A percentile compares a stretch with the other conserved stretches of the same genome.
These are phyloP conservation scores for Barnettozyma hawaiiensis DNA, from an alignment of 1,139 yeast species.

Conservation along the genomic window DNA sequence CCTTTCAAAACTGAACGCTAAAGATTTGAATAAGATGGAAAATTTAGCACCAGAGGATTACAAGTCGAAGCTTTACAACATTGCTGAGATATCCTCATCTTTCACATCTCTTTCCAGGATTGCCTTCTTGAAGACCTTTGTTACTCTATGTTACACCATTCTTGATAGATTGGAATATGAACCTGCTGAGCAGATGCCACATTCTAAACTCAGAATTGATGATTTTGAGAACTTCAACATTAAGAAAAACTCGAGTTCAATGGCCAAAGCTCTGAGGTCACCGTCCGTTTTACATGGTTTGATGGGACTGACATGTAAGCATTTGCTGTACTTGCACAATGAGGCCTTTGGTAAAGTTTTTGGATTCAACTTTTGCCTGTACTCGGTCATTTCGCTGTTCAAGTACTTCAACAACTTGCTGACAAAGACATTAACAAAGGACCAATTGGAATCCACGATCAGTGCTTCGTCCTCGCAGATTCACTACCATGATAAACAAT, in stretches of 20 bases:
- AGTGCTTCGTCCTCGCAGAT: constrained; percentile 3
- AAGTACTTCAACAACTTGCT: constrained; percentile 14
- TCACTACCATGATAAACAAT: not conserved
- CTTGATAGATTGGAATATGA: constrained; percentile 5
- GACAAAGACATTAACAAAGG: constrained; percentile 11
- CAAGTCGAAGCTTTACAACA: constrained; percentile 8
- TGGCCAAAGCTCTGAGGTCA: constrained; percentile 13
- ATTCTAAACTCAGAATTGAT: constrained; percentile 4
- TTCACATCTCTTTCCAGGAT: constrained; percentile 13
- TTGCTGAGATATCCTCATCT: constrained; percentile 16
- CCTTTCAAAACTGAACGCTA: constrained; percentile 12
- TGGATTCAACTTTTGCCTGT: constrained; percentile 13
- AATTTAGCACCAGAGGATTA: constrained; percentile 4
- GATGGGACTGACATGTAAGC: constrained; percentile 13
- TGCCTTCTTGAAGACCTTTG: constrained; percentile 16
- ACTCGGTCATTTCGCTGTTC: constrained; percentile 14
- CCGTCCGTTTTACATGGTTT: constrained; percentile 17
- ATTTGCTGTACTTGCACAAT: constrained; percentile 13
- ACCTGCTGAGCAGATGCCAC: not conserved
- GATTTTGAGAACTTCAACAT: constrained; percentile 19
- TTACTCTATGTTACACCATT: constrained; percentile 14
- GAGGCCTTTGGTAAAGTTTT: constrained; percentile 18
- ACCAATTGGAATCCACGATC: constrained; percentile 9
- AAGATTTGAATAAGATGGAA: constrained; percentile 1
- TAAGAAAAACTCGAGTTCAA: not conserved